Conservation (phyloP, 1,284 basidiomycete genomes). For the Crucibulum parvulum region DNA sequence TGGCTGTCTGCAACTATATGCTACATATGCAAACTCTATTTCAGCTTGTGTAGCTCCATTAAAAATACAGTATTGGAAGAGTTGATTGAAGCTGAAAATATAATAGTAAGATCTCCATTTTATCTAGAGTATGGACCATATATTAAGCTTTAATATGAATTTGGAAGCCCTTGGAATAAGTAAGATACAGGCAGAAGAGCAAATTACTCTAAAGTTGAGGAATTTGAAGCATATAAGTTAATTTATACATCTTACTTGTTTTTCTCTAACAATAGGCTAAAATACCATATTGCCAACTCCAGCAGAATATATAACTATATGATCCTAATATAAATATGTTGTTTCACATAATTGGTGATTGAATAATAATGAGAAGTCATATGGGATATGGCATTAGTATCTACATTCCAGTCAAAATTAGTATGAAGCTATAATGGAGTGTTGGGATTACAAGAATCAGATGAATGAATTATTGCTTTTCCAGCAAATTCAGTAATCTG, state of each 20-base stretch:
- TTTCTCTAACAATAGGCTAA: constrained; percentile 22
- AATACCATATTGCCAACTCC: constrained; percentile 38
- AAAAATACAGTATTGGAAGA: no score
- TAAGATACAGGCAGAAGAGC: constrained; percentile 32
- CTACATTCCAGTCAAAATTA: constrained; percentile 31
- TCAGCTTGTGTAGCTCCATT: neutral
- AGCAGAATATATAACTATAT: constrained; percentile 32
- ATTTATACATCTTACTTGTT: constrained; percentile 16
- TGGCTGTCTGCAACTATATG: no score
- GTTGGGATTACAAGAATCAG: no score
- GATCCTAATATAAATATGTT: constrained; percentile 19
- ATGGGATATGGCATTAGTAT: constrained; percentile 43
- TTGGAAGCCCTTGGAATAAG: constrained; percentile 5
- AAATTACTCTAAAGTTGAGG: constrained; percentile 37
- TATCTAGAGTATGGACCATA: constrained; percentile 1
- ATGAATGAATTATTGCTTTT: no score
- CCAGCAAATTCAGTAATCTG: no score
- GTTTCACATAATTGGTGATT: constrained; percentile 31
- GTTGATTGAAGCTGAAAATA: neutral
- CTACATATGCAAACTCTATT: neutral
- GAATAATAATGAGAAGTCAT: constrained; percentile 42
- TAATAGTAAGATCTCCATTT: neutral
- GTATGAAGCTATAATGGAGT: no score
- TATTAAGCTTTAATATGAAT: constrained; percentile 12
- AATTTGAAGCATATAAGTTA: constrained; percentile 39